Base-by-base conservation (phyloP, 768 basidiomycete genomes). In the Tricholoma flavovirens region DNA sequence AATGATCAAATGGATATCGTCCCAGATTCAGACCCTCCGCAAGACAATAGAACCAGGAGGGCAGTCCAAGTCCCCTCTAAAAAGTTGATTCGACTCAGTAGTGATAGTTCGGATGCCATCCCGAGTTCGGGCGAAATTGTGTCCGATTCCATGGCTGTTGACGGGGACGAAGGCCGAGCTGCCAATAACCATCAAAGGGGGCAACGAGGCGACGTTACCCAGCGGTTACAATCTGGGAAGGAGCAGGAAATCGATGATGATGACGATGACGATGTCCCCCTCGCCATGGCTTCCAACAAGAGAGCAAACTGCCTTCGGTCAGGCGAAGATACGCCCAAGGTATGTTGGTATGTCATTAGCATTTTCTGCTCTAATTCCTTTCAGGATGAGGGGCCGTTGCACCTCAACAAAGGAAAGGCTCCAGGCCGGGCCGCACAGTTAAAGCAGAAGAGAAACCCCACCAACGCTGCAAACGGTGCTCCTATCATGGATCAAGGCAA, bases 1-100 rank as follows among this genome's bases (percentile, higher is more conserved):
- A 56, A 62, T 38, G 76, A 75, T 59, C 51, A 60, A 4, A 72
- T 77, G 60, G 82, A 82, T 30, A 54, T 85, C 51, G 73, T 88
- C 14, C 84, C 86, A 2, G 87, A 87, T 63, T 87, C 86, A 2
- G 86, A 87, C 59, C 79, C 82, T 48, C 65, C 70, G 17, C 72
- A 71, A 26, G 12, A 21, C 15, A 26, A 46, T 17, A 42, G 45
- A 50, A 32, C 21, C 3, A n/a, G 35, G 5, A 55, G 3, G 19
- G 12, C 43, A 19, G 14, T 1, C n/a, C 43, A 32, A 5, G 57
- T 46, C n/a, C 38, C 43, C 14, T 19, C 11, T 8, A 45, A 54
- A 29, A 24, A 14, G 14, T 17, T 21, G 17, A 11, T 21, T 32
- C 40, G 49, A 42, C 33, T 53, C 24, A 42, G 36, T 36, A 38